These are phyloP conservation scores for Dovyalis caffra DNA, from an alignment of 345 rosid species.

Conservation along the genomic window DNA sequence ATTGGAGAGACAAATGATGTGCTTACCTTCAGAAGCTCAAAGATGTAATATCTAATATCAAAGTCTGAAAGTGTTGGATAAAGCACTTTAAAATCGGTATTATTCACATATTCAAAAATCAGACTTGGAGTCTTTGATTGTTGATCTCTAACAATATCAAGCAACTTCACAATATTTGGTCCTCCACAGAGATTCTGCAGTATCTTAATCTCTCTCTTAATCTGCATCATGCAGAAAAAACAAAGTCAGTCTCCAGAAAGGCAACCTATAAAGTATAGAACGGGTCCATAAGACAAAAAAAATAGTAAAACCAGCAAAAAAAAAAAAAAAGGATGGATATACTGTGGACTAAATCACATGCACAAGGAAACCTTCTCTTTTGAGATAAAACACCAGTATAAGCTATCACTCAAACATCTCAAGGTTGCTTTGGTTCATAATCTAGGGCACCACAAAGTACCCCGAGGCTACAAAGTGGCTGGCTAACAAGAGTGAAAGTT, in stretches of 20 bases:
- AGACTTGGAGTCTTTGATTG: conserved; percentile 94
- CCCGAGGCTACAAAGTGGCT: not conserved
- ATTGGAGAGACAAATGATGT: not conserved
- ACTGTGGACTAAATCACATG: not conserved
- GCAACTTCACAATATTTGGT: conserved; percentile 86
- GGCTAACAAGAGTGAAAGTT: not conserved
- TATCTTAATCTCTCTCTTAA: conserved; percentile 96
- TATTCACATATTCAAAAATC: conserved; percentile 88
- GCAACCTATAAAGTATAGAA: not conserved
- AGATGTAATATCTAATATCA: conserved; percentile 86
- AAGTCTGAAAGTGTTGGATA: conserved; percentile 85
- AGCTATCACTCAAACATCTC: not conserved
- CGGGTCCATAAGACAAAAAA: not conserved
- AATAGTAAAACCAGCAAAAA: not conserved
- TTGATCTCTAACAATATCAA: conserved; percentile 96
- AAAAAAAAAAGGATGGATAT: not conserved
- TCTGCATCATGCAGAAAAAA: conserved; percentile 43
- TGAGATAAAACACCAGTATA: not conserved
- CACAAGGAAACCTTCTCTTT: not conserved
- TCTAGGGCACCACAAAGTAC: not conserved
- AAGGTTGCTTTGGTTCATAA: not conserved
- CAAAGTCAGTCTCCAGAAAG: not conserved
- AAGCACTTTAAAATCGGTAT: conserved; percentile 90
- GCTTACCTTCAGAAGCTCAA: conserved; percentile 81
- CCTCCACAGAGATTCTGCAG: conserved; percentile 98